A percentile compares a stretch with the other conserved stretches of the same genome.
phyloP scores from a whole-genome alignment of 257 asterid species.

The Plantago ovata region DNA sequence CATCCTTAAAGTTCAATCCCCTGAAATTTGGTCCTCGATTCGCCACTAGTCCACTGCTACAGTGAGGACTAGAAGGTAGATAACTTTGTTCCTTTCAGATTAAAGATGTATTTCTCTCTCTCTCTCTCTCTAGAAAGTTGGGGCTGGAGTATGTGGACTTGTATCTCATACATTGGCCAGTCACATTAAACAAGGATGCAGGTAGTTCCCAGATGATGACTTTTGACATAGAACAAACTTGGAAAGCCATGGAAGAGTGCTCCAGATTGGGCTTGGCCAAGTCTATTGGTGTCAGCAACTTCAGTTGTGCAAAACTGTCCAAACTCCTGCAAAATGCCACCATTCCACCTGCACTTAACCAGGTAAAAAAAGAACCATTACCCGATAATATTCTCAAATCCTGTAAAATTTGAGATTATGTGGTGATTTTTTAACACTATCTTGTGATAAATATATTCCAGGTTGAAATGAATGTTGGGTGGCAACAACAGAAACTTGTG shows the following conservation, averaged over 20 bases:
- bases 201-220: not conserved
- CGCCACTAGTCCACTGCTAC: no score
- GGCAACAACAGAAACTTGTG: slow-evolving; percentile 50
- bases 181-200: slow-evolving; percentile 17
- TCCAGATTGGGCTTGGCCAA: slow-evolving; percentile 41
- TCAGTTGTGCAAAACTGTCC: slow-evolving; percentile 39
- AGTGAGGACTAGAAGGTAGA: no score
- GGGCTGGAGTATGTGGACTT: slow-evolving; percentile 43
- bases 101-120: not conserved
- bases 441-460: not conserved
- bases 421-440: no score
- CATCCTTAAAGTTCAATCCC: no score
- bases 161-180: slow-evolving; percentile 49
- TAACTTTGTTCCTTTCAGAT: not conserved
- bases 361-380: slow-evolving; percentile 24
- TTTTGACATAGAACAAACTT: slow-evolving; percentile 40
- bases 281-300: slow-evolving; percentile 59
- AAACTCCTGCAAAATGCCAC: slow-evolving; percentile 35
- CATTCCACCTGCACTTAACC: slow-evolving; percentile 52
- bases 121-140: slow-evolving; percentile 24
- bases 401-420: no score
- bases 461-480: slow-evolving; percentile 52
- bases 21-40: no score
- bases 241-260: slow-evolving; percentile 62
- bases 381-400: no score